Base-by-base conservation (phyloP, 768 basidiomycete genomes). In the Gautieria morchelliformis region DNA sequence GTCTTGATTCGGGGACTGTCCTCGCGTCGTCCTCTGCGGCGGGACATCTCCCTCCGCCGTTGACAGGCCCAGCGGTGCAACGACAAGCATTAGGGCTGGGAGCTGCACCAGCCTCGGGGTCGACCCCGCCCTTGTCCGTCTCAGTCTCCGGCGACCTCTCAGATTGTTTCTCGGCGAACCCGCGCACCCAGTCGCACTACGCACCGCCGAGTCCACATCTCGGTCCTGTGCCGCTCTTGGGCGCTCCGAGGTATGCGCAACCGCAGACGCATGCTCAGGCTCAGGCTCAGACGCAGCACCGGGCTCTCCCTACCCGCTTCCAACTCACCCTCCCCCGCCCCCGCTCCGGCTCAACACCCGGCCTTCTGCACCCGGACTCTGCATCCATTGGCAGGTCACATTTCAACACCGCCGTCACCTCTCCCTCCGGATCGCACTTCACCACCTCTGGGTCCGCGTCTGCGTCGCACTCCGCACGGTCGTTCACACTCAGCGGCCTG, bases 1-100 rank as follows among this genome's bases (percentile, higher is more conserved):
- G 87, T 1, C 77, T 90, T 39, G 76, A 74, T 54, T 75, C 75
- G 0, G 68, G 74, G 0, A 33, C 41, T 15, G 62, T 70, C 47
- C 63, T 75, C 40, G 73, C 77, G 19, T 56, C 67, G 42, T 41
- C 59, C 61, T 58, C 69, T 58, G 40, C 53, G 57, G 52, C 62
- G n/a, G 49, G 58, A 1, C 62, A 63, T 17, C 59, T 59, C 11
- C 56, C 57, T n/a, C 60, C 59, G 40, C 54, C 59, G 7, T 14
- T 44, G 10, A 14, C 44, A 58, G n/a, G n/a, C n/a, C n/a, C n/a
- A n/a, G n/a, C n/a, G n/a, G n/a, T n/a, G n/a, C n/a, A n/a, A n/a
- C n/a, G n/a, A n/a, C n/a, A n/a, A n/a, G n/a, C n/a, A n/a, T n/a
- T n/a, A n/a, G n/a, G n/a, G n/a, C n/a, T n/a, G n/a, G n/a, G n/a